A percentile compares a stretch with the other conserved stretches of the same genome.
These are phyloP conservation scores for Elaeagnus macrophylla DNA, from an alignment of 306 rosid genomes.

Conservation along the genomic window DNA sequence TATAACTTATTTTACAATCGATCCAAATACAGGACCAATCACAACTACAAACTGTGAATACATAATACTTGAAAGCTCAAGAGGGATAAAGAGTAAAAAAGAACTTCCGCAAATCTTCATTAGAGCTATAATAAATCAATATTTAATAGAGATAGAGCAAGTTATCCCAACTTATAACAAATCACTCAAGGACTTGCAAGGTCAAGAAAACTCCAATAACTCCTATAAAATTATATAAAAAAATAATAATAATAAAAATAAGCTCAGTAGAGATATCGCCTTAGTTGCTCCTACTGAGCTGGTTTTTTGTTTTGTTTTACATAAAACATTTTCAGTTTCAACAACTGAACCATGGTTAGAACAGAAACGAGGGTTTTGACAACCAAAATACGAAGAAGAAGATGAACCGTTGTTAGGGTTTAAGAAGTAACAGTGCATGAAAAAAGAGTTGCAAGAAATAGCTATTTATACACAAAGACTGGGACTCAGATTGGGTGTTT, in stretches of 20 bases:
- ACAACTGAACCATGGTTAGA: slow-evolving; percentile 9
- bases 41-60: too few species aligned
- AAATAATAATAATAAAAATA: slow-evolving; percentile 21
- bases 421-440: slow-evolving; percentile 23
- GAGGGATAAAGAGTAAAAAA: slow-evolving; percentile 17
- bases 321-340: background rate
- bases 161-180: too few species aligned
- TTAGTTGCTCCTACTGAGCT: background rate
- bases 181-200: slow-evolving; percentile 66
- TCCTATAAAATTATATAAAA: slow-evolving; percentile 17
- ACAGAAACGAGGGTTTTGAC: background rate
- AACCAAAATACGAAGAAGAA: background rate
- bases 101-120: background rate
- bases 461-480: slow-evolving; percentile 27
- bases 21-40: too few species aligned
- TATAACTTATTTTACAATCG: too few species aligned
- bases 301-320: too few species aligned
- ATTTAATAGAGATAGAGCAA: too few species aligned
- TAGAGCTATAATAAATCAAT: background rate
- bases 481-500: slow-evolving; percentile 39
- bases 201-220: slow-evolving; percentile 85
- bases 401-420: background rate
- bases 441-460: slow-evolving; percentile 2
- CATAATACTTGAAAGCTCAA: slow-evolving; percentile 12
- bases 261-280: slow-evolving; percentile 99